A percentile compares a stretch with the other conserved stretches of the same genome.
These are phyloP conservation scores for Capronia americana DNA, from an alignment of 2,329 filamentous ascomycete species.

Conservation along the genomic window DNA sequence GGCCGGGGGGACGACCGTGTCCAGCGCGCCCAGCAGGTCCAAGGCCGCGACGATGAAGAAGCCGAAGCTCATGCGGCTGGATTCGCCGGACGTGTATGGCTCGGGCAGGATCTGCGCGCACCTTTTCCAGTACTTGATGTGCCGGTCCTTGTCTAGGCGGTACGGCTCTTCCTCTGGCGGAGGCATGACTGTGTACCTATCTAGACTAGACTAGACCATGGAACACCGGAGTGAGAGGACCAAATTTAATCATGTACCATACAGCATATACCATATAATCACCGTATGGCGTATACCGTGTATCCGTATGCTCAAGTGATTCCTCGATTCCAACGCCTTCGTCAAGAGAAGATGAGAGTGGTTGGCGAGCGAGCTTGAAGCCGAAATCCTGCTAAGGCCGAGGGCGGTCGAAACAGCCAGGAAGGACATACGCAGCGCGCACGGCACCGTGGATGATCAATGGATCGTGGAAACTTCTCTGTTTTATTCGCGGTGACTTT, in stretches of 20 bases:
- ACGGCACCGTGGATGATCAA: neutral
- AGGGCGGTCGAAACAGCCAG: neutral
- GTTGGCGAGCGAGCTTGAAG: neutral
- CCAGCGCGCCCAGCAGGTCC: constrained; percentile 73
- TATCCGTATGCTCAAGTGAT: neutral
- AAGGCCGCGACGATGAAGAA: constrained; percentile 88
- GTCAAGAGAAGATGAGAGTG: neutral
- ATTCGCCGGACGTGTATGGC: constrained; percentile 86
- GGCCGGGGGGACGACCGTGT: constrained; percentile 57
- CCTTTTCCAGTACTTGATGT: constrained; percentile 91
- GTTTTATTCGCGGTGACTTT: neutral
- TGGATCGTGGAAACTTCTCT: neutral
- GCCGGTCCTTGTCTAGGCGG: constrained; percentile 65
- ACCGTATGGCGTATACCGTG: neutral
- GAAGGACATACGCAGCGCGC: neutral
- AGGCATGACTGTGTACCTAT: constrained; percentile 1
- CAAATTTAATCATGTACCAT: neutral
- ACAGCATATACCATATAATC: neutral
- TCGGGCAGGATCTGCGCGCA: constrained; percentile 81
- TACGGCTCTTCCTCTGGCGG: neutral
- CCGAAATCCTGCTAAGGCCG: neutral
- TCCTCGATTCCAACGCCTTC: neutral
- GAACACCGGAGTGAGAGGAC: too few relatives aligned
- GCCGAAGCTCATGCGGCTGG: constrained; percentile 84
- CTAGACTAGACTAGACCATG: too few relatives aligned